Evolutionary conservation across 176 grass and related monocot species (phyloP).

Genomic region (Oryza nivara): DNA sequence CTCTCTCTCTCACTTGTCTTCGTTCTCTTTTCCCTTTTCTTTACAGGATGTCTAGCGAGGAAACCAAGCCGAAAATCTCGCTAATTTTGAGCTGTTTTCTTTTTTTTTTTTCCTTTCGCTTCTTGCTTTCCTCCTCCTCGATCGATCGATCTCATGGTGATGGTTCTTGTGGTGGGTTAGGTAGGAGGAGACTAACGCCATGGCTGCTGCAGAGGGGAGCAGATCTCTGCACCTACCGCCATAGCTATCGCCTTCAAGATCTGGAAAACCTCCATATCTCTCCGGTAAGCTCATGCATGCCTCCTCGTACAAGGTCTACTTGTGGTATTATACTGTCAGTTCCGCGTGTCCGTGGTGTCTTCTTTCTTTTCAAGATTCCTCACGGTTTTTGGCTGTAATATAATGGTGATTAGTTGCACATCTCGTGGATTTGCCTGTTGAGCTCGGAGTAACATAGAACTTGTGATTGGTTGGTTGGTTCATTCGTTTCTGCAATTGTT

Average conservation of each 20-base stretch:
- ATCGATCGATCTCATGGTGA: conserved; percentile 3
- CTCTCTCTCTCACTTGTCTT: background rate
- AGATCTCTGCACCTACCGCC: conserved; percentile 24
- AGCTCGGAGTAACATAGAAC: background rate
- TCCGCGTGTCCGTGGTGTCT: background rate
- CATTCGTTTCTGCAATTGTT: background rate
- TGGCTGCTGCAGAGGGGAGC: background rate
- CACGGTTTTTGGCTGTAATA: background rate
- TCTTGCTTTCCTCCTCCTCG: conserved; percentile 5
- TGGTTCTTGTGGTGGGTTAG: background rate
- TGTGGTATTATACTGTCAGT: background rate
- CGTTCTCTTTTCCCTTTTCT: background rate
- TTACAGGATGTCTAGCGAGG: background rate
- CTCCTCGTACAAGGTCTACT: conserved; percentile 18
- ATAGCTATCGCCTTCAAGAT: conserved; percentile 32
- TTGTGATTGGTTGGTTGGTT: background rate
- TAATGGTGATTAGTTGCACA: background rate
- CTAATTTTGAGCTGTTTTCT: background rate
- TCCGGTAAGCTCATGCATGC: conserved; percentile 20
- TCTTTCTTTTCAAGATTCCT: background rate
- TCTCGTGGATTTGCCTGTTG: background rate
- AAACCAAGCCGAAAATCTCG: background rate
- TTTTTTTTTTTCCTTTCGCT: background rate
- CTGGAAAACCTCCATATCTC: conserved; percentile 33
- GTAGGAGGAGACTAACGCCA: background rate